These are phyloP conservation scores for Tilletia caries DNA, from an alignment of 1,284 basidiomycete genomes.

Conservation along the genomic window DNA sequence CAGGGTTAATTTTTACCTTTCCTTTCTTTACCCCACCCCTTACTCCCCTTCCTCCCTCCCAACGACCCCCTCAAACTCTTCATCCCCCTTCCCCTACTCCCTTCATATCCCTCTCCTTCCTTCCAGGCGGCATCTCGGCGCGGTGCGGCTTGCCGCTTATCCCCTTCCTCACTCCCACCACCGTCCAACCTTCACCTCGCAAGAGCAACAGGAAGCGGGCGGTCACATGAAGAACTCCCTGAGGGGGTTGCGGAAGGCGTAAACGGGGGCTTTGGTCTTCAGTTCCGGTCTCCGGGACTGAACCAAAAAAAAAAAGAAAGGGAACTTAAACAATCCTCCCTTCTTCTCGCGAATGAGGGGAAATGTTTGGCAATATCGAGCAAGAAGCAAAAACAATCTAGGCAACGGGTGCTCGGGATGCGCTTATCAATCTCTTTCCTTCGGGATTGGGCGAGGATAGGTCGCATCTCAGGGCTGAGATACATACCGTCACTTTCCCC, in stretches of 20 bases:
- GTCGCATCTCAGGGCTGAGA: conserved; percentile 26
- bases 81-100: not conserved
- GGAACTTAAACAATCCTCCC: no score
- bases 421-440: conserved; percentile 20
- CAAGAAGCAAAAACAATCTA: conserved; percentile 16
- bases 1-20: not conserved
- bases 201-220: not conserved
- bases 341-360: no score
- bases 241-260: no score
- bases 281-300: not conserved
- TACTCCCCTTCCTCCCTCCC: no score
- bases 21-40: conserved; percentile 3
- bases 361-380: not conserved
- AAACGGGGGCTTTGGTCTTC: not conserved
- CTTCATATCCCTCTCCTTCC: no score
- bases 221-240: no score
- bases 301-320: no score
- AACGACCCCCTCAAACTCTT: no score
- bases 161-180: no score
- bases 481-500: conserved; percentile 25
- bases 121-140: no score
- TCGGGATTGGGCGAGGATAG: not conserved
- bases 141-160: no score
- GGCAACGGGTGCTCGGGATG: conserved; percentile 46
- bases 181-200: no score